Conservation (phyloP, 345 rosid species). For the Hibiscus tridactylites region DNA sequence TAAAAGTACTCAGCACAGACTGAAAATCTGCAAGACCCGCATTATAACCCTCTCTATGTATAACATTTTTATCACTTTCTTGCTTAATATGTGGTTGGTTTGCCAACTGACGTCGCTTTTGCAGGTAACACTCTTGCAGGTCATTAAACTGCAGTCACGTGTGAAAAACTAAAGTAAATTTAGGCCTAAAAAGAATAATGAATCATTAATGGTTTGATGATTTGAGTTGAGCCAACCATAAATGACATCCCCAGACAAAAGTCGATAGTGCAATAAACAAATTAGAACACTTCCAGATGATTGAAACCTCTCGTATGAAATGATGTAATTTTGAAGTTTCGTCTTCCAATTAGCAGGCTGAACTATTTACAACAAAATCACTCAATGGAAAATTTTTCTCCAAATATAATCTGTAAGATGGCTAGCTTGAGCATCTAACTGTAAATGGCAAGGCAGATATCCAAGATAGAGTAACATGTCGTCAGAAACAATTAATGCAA, state of each 20-base stretch:
- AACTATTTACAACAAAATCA: constrained; percentile 5
- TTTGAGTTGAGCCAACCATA: not conserved
- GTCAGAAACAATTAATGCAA: not conserved
- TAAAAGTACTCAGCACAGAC: constrained; percentile 73
- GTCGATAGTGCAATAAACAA: not conserved
- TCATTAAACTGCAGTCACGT: constrained; percentile 62
- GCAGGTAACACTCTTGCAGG: constrained; percentile 91
- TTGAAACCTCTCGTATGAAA: not conserved
- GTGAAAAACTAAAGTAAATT: constrained; percentile 1
- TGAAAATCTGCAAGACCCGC: constrained; percentile 87
- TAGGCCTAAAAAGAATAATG: not conserved
- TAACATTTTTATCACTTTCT: constrained; percentile 55
- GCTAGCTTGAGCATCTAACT: not conserved
- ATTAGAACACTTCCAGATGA: not conserved
- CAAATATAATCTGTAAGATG: not conserved
- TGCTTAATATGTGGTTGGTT: constrained; percentile 47
- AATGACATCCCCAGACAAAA: not conserved
- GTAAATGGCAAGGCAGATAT: not conserved
- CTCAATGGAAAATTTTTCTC: not conserved
- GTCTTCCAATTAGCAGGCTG: constrained; percentile 2
- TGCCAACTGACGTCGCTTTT: constrained; percentile 74
- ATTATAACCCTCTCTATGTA: constrained; percentile 74
- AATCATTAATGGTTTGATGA: not conserved
- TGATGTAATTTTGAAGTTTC: not conserved
- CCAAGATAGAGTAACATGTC: not conserved